Base-by-base conservation (phyloP, 2,329 filamentous ascomycete species). In the Xenoacremonium recifei region DNA sequence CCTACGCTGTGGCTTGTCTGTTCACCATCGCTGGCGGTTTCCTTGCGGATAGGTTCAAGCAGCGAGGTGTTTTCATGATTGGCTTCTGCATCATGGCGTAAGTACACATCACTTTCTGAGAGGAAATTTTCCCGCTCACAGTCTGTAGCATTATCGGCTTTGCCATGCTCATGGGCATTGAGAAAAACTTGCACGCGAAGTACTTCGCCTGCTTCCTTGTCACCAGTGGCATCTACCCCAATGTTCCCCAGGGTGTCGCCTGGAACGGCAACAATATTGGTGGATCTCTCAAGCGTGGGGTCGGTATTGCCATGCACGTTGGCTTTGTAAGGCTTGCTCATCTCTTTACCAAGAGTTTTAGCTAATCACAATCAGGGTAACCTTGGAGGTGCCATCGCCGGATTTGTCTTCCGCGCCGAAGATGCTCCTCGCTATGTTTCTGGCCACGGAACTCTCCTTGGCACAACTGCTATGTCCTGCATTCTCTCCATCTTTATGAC, bases 241-340 rank as follows among this genome's bases (percentile, higher is more conserved):
- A 77, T 47, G 73, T 79, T 3, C 76, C 78, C 6, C 69, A 77
- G 21, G 73, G 72, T 31, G 68, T 80, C 40, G 75, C 77, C 20
- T 81, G 77, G 77, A 79, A 79, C 42, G 72, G 71, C n/a, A 77
- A 76, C 58, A 80, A 80, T 51, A 76, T 80, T 36, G 74, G 73
- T 3, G 76, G 75, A 5, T 72, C 71, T 25, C 61, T 75, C 43
- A 80, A 80, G 66, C 67, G 76, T 39, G 73, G 69, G 32, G 75
- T 76, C 9, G 75, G 76, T 13, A 77, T 79, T 38, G 75, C 75
- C 21, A 76, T 79, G 69, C 74, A 77, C 49, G 70, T 77, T 29
- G 75, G 73, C 45, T 68, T 63, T 36, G 60, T 62, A 51, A 58
- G 60, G 57, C 29, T 23, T 37, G 19, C 10, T 21, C 29, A 20